Conservation (phyloP, 495 filamentous ascomycete genomes). For the Hypomontagnella submonticulosa region DNA sequence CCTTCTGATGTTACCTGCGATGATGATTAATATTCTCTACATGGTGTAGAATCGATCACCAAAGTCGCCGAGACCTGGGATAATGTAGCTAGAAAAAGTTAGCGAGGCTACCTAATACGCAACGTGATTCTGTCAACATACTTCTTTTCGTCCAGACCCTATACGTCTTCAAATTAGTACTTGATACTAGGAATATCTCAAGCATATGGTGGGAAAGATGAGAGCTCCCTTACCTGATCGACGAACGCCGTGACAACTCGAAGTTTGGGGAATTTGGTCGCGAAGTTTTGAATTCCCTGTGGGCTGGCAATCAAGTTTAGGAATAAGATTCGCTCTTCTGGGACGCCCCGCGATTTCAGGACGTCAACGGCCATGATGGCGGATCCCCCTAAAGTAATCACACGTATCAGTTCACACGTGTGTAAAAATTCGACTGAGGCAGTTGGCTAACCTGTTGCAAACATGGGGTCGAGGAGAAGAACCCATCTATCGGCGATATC, state of each 20-base stretch:
- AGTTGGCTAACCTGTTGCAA: constrained; percentile 81
- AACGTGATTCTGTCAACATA: constrained; percentile 55
- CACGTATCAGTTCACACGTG: constrained; percentile 26
- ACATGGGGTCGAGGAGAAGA: constrained; percentile 96
- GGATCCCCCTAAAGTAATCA: constrained; percentile 75
- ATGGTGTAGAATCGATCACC: constrained; percentile 97
- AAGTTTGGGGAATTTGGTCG: constrained; percentile 89
- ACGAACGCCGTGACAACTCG: constrained; percentile 97
- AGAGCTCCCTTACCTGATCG: constrained; percentile 66
- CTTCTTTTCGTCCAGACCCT: constrained; percentile 96
- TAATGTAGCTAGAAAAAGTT: constrained; percentile 79
- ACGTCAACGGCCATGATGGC: constrained; percentile 97
- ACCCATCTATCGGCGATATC: constrained; percentile 95
- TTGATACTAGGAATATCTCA: neutral
- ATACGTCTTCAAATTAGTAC: constrained; percentile 41
- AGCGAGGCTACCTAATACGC: constrained; percentile 26
- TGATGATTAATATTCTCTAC: constrained; percentile 57
- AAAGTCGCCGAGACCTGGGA: constrained; percentile 95
- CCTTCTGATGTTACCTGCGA: constrained; percentile 28
- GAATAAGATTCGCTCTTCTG: constrained; percentile 94
- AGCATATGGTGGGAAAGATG: neutral
- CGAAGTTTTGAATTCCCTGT: constrained; percentile 89
- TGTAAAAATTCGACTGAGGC: constrained; percentile 15
- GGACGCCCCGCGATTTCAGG: constrained; percentile 86
- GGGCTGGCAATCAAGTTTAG: constrained; percentile 96